phyloP scores from a whole-genome alignment of 2,329 filamentous ascomycete genomes.

The Botrytis galanthina region DNA sequence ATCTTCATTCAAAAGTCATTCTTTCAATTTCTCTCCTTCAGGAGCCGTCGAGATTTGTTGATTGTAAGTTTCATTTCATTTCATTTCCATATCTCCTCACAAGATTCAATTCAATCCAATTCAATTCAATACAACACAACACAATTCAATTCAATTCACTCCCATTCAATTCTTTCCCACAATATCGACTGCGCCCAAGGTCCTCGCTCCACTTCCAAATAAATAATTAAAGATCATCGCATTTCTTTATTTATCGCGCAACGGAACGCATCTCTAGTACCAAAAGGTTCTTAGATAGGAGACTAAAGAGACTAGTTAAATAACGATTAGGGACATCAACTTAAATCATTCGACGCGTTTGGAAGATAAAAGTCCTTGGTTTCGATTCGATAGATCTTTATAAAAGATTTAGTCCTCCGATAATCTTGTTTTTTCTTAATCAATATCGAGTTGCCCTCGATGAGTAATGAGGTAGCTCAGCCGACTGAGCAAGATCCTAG shows the following conservation, averaged over 20 bases:
- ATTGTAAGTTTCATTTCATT: constrained; percentile 20
- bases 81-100: background rate
- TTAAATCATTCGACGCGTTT: constrained; percentile 28
- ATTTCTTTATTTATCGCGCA: constrained; percentile 14
- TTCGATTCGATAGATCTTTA: constrained; percentile 16
- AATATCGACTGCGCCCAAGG: background rate
- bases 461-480: constrained; percentile 41
- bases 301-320: constrained; percentile 13
- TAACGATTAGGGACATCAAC: constrained; percentile 19
- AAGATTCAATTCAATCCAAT: background rate
- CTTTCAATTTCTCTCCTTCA: constrained; percentile 21
- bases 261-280: background rate
- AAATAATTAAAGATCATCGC: background rate
- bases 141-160: background rate
- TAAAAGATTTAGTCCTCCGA: constrained; percentile 17
- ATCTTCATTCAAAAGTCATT: constrained; percentile 18
- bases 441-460: constrained; percentile 37
- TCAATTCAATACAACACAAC: too few species aligned
- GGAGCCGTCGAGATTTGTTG: constrained; percentile 20
- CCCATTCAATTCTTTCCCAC: background rate
- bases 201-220: background rate
- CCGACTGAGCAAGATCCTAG: constrained; percentile 39
- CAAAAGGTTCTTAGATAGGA: constrained; percentile 13
- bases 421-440: constrained; percentile 19
- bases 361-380: constrained; percentile 22